Evolutionary conservation across 768 basidiomycete species (phyloP).

Genomic region (Xerocomellus dryophilus): DNA sequence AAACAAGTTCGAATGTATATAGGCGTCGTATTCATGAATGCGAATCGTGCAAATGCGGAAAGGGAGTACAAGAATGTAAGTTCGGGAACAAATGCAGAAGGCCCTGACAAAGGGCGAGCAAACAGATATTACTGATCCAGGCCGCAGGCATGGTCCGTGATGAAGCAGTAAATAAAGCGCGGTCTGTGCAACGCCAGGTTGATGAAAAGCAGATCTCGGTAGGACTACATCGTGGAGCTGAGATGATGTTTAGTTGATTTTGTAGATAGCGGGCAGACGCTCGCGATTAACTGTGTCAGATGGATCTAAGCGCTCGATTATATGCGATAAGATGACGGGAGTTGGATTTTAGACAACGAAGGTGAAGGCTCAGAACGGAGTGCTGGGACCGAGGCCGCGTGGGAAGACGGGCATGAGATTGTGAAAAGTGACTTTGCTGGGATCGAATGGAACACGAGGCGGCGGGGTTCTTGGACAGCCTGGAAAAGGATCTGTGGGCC

Average conservation of each 20-base stretch:
- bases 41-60: slow-evolving; percentile 19
- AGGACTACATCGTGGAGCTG: slow-evolving; percentile 28
- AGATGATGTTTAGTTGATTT: slow-evolving; percentile 25
- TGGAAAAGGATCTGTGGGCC: slow-evolving; percentile 21
- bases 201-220: slow-evolving; percentile 23
- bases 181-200: slow-evolving; percentile 16
- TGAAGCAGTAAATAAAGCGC: slow-evolving; percentile 15
- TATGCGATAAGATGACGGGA: slow-evolving; percentile 27
- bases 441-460: slow-evolving; percentile 40
- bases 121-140: slow-evolving; percentile 28
- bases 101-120: slow-evolving; percentile 5
- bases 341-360: slow-evolving; percentile 5
- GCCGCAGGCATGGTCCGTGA: slow-evolving; percentile 32
- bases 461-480: slow-evolving; percentile 33
- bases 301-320: slow-evolving; percentile 28
- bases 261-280: slow-evolving; percentile 19
- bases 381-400: slow-evolving; percentile 19
- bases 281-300: slow-evolving; percentile 32
- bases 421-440: slow-evolving; percentile 49
- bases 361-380: slow-evolving; percentile 9
- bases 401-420: slow-evolving; percentile 62
- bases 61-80: slow-evolving; percentile 23
- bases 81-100: slow-evolving; percentile 17
- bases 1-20: slow-evolving; percentile 13
- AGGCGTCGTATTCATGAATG: slow-evolving; percentile 17